These are phyloP conservation scores for Glebionis coronaria DNA, from an alignment of 129 eudicot species.

Conservation along the genomic window DNA sequence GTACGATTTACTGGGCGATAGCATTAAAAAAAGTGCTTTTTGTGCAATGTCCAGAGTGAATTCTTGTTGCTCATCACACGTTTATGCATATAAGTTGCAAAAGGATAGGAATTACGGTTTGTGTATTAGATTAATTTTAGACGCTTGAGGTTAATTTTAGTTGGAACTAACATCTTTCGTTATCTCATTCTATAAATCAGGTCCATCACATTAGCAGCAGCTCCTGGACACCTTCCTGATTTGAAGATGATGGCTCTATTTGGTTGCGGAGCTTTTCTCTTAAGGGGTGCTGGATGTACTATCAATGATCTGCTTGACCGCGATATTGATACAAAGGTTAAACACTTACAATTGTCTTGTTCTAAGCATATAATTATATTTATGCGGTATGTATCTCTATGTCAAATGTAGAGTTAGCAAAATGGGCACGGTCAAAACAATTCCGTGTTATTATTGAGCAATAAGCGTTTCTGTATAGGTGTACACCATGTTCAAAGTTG, in stretches of 20 bases:
- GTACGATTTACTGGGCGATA: too few species aligned
- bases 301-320: slow-evolving; percentile 89
- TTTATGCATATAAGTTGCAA: neutral
- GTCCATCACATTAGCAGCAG: slow-evolving; percentile 89
- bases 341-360: slow-evolving; percentile 2
- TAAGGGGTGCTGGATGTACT: slow-evolving; percentile 98
- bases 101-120: slow-evolving; percentile 10
- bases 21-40: too few species aligned
- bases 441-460: neutral
- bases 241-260: slow-evolving; percentile 77
- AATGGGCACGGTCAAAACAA: too few species aligned
- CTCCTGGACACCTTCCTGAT: slow-evolving; percentile 84
- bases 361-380: neutral
- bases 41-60: too few species aligned
- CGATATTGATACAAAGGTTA: slow-evolving; percentile 91
- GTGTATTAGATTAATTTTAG: slow-evolving; percentile 10
- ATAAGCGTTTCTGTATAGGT: neutral
- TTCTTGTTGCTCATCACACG: too few species aligned
- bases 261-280: slow-evolving; percentile 91
- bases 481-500: neutral
- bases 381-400: neutral
- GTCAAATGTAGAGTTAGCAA: neutral
- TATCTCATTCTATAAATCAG: slow-evolving; percentile 36
- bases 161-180: slow-evolving; percentile 5
- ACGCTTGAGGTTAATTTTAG: neutral